phyloP scores from a whole-genome alignment of 768 basidiomycete species.

The Coprinopsis sp. region DNA sequence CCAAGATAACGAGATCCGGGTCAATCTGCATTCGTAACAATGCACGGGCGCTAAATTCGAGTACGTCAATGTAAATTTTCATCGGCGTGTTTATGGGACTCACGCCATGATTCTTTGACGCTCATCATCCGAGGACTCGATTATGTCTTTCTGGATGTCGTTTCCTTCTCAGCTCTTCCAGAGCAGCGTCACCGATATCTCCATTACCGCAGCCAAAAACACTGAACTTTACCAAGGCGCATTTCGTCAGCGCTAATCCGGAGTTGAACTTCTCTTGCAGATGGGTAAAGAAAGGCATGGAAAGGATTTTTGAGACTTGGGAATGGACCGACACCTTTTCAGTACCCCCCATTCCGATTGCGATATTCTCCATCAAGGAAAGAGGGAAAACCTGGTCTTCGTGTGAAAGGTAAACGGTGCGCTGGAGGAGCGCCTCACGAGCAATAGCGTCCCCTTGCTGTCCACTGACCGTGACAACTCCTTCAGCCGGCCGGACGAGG shows the following conservation, averaged over 20 bases:
- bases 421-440: conserved; percentile 31
- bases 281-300: conserved; percentile 28
- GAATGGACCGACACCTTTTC: not conserved
- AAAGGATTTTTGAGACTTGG: conserved; percentile 14
- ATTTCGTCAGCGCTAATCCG: conserved; percentile 27
- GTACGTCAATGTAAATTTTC: too few species aligned
- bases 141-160: too few species aligned
- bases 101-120: too few species aligned
- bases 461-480: conserved; percentile 37
- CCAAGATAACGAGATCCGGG: too few species aligned
- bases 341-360: conserved; percentile 20
- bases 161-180: conserved; percentile 24
- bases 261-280: conserved; percentile 30
- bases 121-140: too few species aligned
- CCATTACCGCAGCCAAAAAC: conserved; percentile 25
- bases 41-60: too few species aligned
- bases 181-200: conserved; percentile 20
- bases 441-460: conserved; percentile 23
- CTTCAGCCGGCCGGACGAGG: too few species aligned
- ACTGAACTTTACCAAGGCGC: conserved; percentile 26
- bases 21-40: too few species aligned
- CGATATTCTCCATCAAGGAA: conserved; percentile 28
- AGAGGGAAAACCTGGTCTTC: conserved; percentile 32
- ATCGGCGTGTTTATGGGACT: too few species aligned
- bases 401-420: conserved; percentile 40